Conservation (phyloP, 179 eudicot genomes). For the Drosera spatulata region DNA sequence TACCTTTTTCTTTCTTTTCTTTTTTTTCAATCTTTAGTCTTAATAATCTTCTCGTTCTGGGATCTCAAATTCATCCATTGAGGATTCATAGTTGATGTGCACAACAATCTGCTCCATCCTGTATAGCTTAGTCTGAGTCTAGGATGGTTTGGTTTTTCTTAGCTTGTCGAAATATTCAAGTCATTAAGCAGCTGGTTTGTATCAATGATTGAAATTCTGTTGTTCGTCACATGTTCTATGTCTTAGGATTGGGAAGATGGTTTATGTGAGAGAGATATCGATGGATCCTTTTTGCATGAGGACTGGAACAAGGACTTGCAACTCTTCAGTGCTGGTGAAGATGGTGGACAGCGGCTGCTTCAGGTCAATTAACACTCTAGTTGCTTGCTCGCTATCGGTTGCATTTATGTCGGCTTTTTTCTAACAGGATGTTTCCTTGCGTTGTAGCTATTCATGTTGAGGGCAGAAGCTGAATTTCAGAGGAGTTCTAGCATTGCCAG, state of each 20-base stretch:
- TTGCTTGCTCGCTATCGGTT: too few species aligned
- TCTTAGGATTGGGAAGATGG: conserved; percentile 96
- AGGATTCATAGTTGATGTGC: too few species aligned
- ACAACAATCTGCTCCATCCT: too few species aligned
- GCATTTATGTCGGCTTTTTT: background rate
- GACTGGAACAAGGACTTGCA: conserved; percentile 87
- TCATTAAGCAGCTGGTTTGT: background rate
- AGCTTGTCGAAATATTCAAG: too few species aligned
- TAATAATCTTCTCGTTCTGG: too few species aligned
- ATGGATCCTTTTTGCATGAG: conserved; percentile 93
- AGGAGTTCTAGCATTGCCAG: conserved; percentile 45
- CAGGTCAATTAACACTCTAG: conserved; percentile 34
- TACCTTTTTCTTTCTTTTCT: background rate
- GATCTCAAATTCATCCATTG: too few species aligned
- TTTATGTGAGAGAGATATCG: conserved; percentile 76
- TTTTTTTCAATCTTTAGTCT: too few species aligned
- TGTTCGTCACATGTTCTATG: too few species aligned
- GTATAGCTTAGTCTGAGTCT: too few species aligned
- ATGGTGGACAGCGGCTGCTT: conserved; percentile 88
- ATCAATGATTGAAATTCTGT: too few species aligned
- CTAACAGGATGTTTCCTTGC: background rate
- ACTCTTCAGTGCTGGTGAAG: conserved; percentile 73
- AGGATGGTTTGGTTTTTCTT: too few species aligned
- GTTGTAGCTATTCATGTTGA: conserved; percentile 68
- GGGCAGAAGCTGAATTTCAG: conserved; percentile 82